Evolutionary conservation across 352 stramenopile genomes (phyloP).

Genomic region (Phytophthora tubulina): DNA sequence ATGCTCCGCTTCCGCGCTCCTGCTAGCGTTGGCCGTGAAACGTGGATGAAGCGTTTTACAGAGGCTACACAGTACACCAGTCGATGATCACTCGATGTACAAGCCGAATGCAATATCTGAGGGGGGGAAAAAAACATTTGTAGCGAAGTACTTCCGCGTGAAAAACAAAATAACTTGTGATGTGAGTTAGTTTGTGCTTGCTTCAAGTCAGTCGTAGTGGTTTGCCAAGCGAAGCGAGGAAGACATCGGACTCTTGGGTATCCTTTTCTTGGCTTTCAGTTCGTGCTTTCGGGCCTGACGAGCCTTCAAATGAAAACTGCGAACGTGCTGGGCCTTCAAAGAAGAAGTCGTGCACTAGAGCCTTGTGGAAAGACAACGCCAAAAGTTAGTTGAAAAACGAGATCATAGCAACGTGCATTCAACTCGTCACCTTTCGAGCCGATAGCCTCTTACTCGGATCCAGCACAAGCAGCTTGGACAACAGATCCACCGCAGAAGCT

Average conservation of each 20-base stretch:
- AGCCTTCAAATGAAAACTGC: constrained; percentile 29
- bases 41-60: constrained; percentile 82
- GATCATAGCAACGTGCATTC: not conserved
- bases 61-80: constrained; percentile 68
- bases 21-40: constrained; percentile 76
- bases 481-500: constrained; percentile 55
- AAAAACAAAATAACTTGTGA: constrained; percentile 22
- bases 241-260: constrained; percentile 28
- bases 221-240: constrained; percentile 48
- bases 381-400: constrained; percentile 3
- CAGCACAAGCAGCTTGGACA: constrained; percentile 45
- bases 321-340: constrained; percentile 42
- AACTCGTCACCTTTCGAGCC: constrained; percentile 48
- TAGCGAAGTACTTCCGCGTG: constrained; percentile 8
- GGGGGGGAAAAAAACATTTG: constrained; percentile 1
- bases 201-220: constrained; percentile 34
- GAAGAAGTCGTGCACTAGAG: constrained; percentile 59
- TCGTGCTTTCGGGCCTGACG: not conserved
- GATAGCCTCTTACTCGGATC: constrained; percentile 46
- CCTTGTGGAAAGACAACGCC: constrained; percentile 22
- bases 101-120: not conserved
- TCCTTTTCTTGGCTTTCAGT: constrained; percentile 1
- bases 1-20: constrained; percentile 82
- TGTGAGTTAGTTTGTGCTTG: constrained; percentile 5
- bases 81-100: constrained; percentile 18